Base-by-base conservation (phyloP, 495 filamentous ascomycete genomes). In the Chaetomium fimeti region DNA sequence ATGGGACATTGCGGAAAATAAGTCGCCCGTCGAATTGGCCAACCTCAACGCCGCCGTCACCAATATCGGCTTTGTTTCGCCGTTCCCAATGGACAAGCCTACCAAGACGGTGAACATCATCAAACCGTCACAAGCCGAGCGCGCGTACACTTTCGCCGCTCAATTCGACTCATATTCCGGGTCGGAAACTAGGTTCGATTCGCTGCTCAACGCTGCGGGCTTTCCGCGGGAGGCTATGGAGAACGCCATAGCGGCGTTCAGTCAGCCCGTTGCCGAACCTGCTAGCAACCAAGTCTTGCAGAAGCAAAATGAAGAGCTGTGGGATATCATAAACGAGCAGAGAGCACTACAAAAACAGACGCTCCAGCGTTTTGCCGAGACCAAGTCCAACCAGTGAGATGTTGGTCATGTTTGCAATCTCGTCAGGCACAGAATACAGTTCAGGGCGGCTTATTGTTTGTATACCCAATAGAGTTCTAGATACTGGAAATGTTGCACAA, bases 31-130 rank as follows among this genome's bases (percentile, higher is more conserved):
- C 42, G 84, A 85, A 28, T 66, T 93, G 57, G 81, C 86, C 16
- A 90, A 88, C 64, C 82, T 89, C 68, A 88, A 88, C 28, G 86
- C 91, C 36, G 87, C 91, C 8, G 84, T 96, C 55, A 94, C 90
- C 9, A 96, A 94, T 61, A 65, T 97, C 20, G 68, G 77, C 42
- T 87, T 93, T 75, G 76, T 91, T 25, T 83, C 85, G 8, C 87
- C 87, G 0, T 85, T 93, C 45, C 75, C 84, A 9, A 57, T 72
- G 2, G 59, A 48, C 7, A 71, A 65, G 43, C 69, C 80, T 24
- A 82, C 87, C 22, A 86, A 82, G 54, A 73, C 85, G 0, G 78
- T 83, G 18, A 82, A 79, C 5, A 84, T 96, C 16, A 80, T 89
- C 43, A 96, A 96, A 71, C 92, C 92, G 0, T 79, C 82, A 25